Conservation (phyloP, 2,329 filamentous ascomycete genomes). For the Scleromitrula shiraiana region DNA sequence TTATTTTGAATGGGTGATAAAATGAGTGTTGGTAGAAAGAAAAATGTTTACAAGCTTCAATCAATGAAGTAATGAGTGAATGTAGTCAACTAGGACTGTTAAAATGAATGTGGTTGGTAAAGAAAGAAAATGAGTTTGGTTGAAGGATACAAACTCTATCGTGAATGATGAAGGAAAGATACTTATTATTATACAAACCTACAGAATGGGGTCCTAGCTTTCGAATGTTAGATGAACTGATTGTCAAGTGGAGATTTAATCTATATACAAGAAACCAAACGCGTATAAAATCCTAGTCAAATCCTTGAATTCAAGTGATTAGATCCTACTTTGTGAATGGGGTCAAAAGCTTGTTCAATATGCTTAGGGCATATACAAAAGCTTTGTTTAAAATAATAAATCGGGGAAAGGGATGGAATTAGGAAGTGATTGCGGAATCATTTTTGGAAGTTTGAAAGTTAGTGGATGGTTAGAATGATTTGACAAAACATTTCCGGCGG, state of each 20-base stretch:
- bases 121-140: conserved; percentile 2
- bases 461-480: background rate
- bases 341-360: background rate
- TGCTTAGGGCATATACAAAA: too few relatives aligned
- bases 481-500: conserved; percentile 4
- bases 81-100: conserved; percentile 5
- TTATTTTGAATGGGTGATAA: background rate
- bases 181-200: conserved; percentile 6
- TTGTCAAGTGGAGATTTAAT: background rate
- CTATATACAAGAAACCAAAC: background rate
- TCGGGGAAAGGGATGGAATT: too few relatives aligned
- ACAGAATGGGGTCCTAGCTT: background rate
- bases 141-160: background rate
- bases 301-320: background rate
- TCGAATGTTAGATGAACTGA: background rate
- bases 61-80: conserved; percentile 10
- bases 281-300: background rate
- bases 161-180: background rate
- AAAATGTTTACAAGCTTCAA: conserved; percentile 1
- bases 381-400: background rate
- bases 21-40: background rate
- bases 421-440: background rate
- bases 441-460: background rate
- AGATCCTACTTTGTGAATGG: background rate
- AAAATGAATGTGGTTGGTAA: conserved; percentile 10